A percentile compares a stretch with the other conserved stretches of the same genome.
Conservation (phyloP, 345 rosid genomes). For the Ailanthus altissimus region DNA sequence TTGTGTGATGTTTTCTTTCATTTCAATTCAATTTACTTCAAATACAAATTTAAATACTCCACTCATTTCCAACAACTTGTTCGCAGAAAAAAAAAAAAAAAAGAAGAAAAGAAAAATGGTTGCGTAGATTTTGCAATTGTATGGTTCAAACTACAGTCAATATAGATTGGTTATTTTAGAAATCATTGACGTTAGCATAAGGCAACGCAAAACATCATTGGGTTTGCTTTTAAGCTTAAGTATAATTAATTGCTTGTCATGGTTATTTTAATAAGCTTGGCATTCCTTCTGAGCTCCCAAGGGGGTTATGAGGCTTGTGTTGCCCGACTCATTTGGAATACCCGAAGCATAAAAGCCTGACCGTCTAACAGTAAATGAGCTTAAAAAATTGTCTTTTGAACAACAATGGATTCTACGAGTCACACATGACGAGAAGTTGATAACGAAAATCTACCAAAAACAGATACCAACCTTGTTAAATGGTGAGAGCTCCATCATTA, state of each 20-base stretch:
- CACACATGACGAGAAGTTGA: background rate
- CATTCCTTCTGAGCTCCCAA: background rate
- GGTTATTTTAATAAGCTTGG: background rate
- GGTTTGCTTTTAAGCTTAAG: too few relatives aligned
- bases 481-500: conserved; percentile 1
- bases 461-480: conserved; percentile 10
- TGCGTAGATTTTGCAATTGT: background rate
- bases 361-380: background rate
- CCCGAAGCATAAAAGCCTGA: background rate
- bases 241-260: background rate
- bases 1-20: too few relatives aligned
- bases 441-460: conserved; percentile 9
- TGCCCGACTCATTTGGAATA: background rate
- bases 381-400: background rate
- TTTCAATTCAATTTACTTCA: too few relatives aligned
- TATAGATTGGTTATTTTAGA: background rate
- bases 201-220: background rate
- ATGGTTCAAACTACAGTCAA: background rate
- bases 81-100: background rate
- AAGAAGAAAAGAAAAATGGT: background rate
- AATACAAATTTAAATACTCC: too few relatives aligned
- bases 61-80: background rate
- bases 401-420: background rate
- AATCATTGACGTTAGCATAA: background rate
- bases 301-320: background rate